phyloP scores from a whole-genome alignment of 148 eudicot species.

The Spergularia marina region DNA sequence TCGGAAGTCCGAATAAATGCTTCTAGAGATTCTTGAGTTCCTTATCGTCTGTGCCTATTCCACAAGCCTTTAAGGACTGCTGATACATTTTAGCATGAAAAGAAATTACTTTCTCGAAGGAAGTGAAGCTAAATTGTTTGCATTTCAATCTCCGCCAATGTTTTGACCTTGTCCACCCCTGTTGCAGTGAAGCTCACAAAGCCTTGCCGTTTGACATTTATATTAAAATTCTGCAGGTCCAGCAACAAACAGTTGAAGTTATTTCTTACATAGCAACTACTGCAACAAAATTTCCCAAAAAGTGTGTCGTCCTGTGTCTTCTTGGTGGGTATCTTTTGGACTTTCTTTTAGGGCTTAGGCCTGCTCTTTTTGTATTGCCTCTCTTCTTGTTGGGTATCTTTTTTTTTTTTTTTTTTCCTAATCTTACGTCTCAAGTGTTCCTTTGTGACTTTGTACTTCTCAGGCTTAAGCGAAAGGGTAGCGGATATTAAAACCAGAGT shows the following conservation, averaged over 20 bases:
- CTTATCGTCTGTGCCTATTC: no score
- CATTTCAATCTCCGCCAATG: no score
- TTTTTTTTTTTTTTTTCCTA: not conserved
- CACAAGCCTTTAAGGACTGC: no score
- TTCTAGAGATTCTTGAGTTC: no score
- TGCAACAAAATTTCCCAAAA: conserved; percentile 82
- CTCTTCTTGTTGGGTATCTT: not conserved
- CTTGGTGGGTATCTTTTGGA: conserved; percentile 45
- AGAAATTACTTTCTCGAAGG: no score
- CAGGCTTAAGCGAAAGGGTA: conserved; percentile 93
- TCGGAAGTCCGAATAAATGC: no score
- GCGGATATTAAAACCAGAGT: conserved; percentile 96
- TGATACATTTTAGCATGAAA: no score
- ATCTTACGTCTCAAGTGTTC: not conserved
- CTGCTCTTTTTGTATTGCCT: not conserved
- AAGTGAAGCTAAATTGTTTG: no score
- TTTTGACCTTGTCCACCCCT: not conserved
- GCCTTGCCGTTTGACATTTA: not conserved
- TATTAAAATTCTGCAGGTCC: conserved; percentile 60
- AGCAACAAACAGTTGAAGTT: conserved; percentile 92
- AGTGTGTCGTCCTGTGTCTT: conserved; percentile 95
- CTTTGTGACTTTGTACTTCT: not conserved
- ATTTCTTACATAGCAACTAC: conserved; percentile 73
- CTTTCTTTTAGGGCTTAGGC: not conserved
- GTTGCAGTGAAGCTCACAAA: not conserved